These are phyloP conservation scores for Penicillium simplicissimum DNA, from an alignment of 495 filamentous ascomycete species.

Conservation along the genomic window DNA sequence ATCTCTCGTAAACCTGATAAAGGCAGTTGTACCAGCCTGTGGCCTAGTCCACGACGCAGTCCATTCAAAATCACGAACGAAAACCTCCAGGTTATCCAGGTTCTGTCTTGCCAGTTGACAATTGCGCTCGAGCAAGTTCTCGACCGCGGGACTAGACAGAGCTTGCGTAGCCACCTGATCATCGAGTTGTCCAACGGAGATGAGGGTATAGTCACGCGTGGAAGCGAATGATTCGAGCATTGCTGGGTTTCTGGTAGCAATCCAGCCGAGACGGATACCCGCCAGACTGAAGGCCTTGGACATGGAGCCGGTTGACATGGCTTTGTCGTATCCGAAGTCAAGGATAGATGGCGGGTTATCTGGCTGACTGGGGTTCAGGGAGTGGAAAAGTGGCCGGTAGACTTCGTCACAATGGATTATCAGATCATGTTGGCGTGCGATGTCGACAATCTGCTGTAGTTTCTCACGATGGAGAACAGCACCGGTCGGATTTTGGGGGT, in stretches of 20 bases:
- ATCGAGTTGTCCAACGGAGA: constrained; percentile 79
- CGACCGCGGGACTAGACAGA: constrained; percentile 58
- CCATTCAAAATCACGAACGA: constrained; percentile 56
- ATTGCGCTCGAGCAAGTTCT: constrained; percentile 66
- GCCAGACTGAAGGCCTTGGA: constrained; percentile 86
- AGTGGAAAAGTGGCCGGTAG: constrained; percentile 84
- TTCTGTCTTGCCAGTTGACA: constrained; percentile 68
- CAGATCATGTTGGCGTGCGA: constrained; percentile 62
- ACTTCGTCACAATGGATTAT: constrained; percentile 79
- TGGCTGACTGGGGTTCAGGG: constrained; percentile 46
- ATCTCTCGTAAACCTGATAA: constrained; percentile 63
- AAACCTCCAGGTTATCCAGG: constrained; percentile 61
- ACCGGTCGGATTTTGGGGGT: constrained; percentile 88
- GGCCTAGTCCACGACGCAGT: constrained; percentile 71
- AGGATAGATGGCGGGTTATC: constrained; percentile 66
- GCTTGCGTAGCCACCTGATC: constrained; percentile 76
- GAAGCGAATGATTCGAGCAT: constrained; percentile 64
- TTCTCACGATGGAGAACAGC: constrained; percentile 60
- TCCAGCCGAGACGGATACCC: constrained; percentile 81
- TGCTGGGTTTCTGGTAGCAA: constrained; percentile 61
- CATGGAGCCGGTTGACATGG: constrained; percentile 76
- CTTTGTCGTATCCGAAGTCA: constrained; percentile 66
- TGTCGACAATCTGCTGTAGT: constrained; percentile 60
- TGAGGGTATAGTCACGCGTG: constrained; percentile 83
- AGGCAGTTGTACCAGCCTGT: constrained; percentile 78